Conservation (phyloP, 306 rosid genomes). For the Phaseolus lunatus region DNA sequence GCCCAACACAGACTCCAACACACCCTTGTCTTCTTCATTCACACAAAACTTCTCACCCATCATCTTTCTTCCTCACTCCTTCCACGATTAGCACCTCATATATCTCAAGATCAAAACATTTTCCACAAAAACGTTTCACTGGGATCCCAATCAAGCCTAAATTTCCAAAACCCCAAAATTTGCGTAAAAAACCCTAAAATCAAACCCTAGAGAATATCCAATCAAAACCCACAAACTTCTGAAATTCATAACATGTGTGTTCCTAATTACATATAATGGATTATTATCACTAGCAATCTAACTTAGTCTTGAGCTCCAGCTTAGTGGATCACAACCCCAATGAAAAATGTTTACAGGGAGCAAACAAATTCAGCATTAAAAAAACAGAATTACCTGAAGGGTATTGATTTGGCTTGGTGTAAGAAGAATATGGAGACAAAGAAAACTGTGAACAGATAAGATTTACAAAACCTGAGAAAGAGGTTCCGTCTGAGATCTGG, state of each 20-base stretch:
- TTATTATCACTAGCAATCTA: constrained; percentile 23
- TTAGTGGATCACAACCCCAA: background rate
- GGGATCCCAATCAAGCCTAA: background rate
- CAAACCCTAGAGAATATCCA: constrained; percentile 17
- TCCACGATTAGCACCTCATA: constrained; percentile 43
- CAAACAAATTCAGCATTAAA: constrained; percentile 3
- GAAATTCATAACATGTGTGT: background rate
- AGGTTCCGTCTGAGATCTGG: constrained; percentile 48
- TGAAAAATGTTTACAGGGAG: background rate
- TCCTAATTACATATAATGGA: constrained; percentile 12
- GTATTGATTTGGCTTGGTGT: background rate
- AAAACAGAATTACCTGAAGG: constrained; percentile 41
- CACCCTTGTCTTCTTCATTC: constrained; percentile 74
- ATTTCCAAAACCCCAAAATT: constrained; percentile 31
- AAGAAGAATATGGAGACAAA: background rate
- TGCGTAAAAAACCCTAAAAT: constrained; percentile 22
- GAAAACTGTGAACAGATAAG: constrained; percentile 4
- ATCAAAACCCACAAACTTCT: background rate
- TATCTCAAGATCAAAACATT: constrained; percentile 30
- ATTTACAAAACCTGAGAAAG: background rate
- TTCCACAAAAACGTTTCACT: background rate
- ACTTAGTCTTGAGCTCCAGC: constrained; percentile 26
- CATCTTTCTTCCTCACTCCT: constrained; percentile 50
- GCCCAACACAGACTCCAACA: constrained; percentile 85
- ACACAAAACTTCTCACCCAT: constrained; percentile 75